A percentile compares a stretch with the other conserved stretches of the same genome.
Conservation (phyloP, 331 rosid species). For the Pyrus hybrid region DNA sequence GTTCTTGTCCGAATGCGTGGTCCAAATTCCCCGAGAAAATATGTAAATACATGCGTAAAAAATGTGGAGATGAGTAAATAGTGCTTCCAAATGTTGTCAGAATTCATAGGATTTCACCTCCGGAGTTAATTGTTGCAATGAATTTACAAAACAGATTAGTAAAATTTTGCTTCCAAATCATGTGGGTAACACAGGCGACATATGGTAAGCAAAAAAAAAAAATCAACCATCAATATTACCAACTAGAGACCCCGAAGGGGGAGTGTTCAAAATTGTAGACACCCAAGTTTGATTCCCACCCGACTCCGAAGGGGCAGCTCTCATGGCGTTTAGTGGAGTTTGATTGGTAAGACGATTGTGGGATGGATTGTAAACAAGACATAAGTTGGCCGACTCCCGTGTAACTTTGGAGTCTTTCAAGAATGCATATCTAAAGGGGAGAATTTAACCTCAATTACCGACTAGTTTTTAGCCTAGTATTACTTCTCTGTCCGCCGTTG, state of each 20-base stretch:
- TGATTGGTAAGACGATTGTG: background rate
- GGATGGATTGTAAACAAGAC: background rate
- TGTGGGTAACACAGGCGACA: background rate
- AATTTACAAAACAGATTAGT: no score
- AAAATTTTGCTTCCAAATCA: background rate
- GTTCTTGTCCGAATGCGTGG: no score
- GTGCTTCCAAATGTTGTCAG: no score
- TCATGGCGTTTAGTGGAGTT: background rate
- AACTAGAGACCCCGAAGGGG: background rate
- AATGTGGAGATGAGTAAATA: no score
- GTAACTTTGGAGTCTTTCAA: no score
- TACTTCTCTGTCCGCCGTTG: no score
- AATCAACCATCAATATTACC: background rate
- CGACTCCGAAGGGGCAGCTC: background rate
- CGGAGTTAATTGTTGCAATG: no score
- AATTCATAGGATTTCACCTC: no score
- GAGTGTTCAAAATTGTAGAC: background rate
- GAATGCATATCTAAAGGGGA: accelerated
- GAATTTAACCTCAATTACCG: no score
- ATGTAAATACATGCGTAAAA: background rate
- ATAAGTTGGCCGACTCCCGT: background rate
- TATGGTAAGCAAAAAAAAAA: background rate
- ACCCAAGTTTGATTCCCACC: background rate
- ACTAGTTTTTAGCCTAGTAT: no score
- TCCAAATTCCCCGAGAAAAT: background rate